These are phyloP conservation scores for Ustilago vetiveriae DNA, from an alignment of 1,284 basidiomycete species.

Conservation along the genomic window DNA sequence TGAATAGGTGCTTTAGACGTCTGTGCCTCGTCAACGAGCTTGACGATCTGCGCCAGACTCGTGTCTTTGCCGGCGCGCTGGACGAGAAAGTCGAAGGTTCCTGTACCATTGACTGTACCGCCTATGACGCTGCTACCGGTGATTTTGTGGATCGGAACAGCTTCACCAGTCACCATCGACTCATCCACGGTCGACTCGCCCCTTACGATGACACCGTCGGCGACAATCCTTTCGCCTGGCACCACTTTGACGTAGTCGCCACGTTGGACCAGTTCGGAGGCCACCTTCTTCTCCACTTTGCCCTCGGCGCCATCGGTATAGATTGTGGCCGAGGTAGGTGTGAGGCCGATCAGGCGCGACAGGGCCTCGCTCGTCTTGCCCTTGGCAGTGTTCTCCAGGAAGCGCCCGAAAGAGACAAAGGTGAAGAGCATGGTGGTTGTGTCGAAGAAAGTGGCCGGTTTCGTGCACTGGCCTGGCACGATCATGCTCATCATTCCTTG, in stretches of 20 bases:
- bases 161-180: constrained; percentile 96
- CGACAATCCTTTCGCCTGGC: constrained; percentile 95
- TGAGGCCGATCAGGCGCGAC: constrained; percentile 92
- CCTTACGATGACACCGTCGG: constrained; percentile 87
- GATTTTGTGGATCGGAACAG: constrained; percentile 86
- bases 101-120: constrained; percentile 94
- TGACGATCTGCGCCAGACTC: constrained; percentile 93
- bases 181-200: constrained; percentile 93
- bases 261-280: constrained; percentile 93
- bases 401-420: constrained; percentile 94
- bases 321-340: constrained; percentile 93
- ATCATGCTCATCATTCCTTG: constrained; percentile 23
- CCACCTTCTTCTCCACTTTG: constrained; percentile 85
- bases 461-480: constrained; percentile 71
- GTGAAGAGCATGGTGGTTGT: constrained; percentile 98
- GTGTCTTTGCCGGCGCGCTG: constrained; percentile 96
- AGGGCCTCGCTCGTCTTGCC: constrained; percentile 95
- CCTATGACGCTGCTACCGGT: constrained; percentile 87
- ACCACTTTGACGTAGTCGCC: constrained; percentile 93
- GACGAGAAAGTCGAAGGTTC: constrained; percentile 94
- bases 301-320: constrained; percentile 74
- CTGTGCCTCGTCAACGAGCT: constrained; percentile 96
- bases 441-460: constrained; percentile 94
- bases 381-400: constrained; percentile 95
- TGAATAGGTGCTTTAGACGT: constrained; percentile 98